phyloP scores from a whole-genome alignment of 352 stramenopile genomes.

The Phytopythium litorale region DNA sequence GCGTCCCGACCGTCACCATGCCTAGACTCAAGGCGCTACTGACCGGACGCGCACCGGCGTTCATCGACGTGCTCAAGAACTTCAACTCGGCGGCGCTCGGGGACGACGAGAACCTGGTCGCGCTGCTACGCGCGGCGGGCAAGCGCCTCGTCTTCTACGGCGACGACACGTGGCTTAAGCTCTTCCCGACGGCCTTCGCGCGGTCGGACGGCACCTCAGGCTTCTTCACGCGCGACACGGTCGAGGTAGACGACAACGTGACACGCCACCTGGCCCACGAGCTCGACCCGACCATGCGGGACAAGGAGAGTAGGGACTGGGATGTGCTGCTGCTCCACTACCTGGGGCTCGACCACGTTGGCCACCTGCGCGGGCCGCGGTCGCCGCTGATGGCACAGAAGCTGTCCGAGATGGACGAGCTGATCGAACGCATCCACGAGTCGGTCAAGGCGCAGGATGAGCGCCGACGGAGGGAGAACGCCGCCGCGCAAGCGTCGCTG shows the following conservation, averaged over 20 bases:
- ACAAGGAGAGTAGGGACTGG: slow-evolving; percentile 71
- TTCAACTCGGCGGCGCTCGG: slow-evolving; percentile 83
- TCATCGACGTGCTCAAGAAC: slow-evolving; percentile 91
- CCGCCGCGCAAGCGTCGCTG: slow-evolving; percentile 40
- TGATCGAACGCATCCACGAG: slow-evolving; percentile 56
- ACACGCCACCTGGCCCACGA: slow-evolving; percentile 82
- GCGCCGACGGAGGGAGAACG: slow-evolving; percentile 17
- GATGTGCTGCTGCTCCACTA: slow-evolving; percentile 87
- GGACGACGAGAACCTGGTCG: slow-evolving; percentile 68
- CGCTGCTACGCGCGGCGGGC: slow-evolving; percentile 38
- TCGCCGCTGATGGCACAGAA: slow-evolving; percentile 79
- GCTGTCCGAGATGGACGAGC: slow-evolving; percentile 77
- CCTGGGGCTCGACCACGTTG: slow-evolving; percentile 83
- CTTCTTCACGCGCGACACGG: slow-evolving; percentile 87
- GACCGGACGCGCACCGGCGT: slow-evolving; percentile 78
- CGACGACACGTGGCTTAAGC: slow-evolving; percentile 88
- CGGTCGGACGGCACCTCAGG: slow-evolving; percentile 78
- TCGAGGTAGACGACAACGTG: slow-evolving; percentile 85
- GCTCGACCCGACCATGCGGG: slow-evolving; percentile 65
- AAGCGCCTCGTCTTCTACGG: slow-evolving; percentile 83
- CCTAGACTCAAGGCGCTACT: slow-evolving; percentile 84
- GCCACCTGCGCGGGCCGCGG: slow-evolving; percentile 73
- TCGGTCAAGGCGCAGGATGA: slow-evolving; percentile 60
- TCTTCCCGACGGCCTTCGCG: slow-evolving; percentile 73
- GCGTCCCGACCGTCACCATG: slow-evolving; percentile 88